Base-by-base conservation (phyloP, 352 stramenopile genomes). In the Phytophthora colocasiae region DNA sequence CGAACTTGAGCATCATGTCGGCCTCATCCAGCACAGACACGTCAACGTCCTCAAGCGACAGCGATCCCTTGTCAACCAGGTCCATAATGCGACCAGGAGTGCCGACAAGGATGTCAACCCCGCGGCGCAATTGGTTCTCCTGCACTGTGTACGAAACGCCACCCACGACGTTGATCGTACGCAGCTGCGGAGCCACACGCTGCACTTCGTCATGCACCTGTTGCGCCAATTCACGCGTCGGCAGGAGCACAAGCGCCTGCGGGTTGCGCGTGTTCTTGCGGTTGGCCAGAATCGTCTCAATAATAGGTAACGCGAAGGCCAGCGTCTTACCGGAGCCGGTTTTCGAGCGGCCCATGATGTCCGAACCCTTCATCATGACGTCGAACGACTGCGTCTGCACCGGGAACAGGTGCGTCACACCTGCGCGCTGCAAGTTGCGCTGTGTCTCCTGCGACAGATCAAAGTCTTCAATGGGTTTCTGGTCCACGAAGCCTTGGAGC, bases 1-100 rank as follows among this genome's bases (percentile, higher is more conserved):
- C 97, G 83, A 99, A 99, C 81, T 98, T 98, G 48, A 99, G 87
- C 97, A 99, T 99, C 90, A 98, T 97, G 74, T 99, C 97, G 27
- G 97, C 97, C 76, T 99, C 97, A 58, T 99, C 97, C 26, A 99
- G 83, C 29, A 99, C 93, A 5, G 97, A 80, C 48, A 96, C 92
- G 47, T 96, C 80, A 9, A 98, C 82, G 7, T 84, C 56, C n/a
- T 89, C 90, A 5, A 99, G 83, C 61, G 93, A 81, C 2, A 99
- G 78, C 39, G 87, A 93, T 34, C 92, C 93, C 66, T 97, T 97
- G 58, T 98, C 71, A 26, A 99, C 82, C 67, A 99, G 81, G 79
- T 99, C 97, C 75, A 98, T 98, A 47, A 99, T 91, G 50, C 97
- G 93, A n/a, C 97, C 97, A 6, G 97, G 97, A 12, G 97, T 99